Conservation (phyloP, 2,329 filamentous ascomycete species). For the Blastomyces parvus region DNA sequence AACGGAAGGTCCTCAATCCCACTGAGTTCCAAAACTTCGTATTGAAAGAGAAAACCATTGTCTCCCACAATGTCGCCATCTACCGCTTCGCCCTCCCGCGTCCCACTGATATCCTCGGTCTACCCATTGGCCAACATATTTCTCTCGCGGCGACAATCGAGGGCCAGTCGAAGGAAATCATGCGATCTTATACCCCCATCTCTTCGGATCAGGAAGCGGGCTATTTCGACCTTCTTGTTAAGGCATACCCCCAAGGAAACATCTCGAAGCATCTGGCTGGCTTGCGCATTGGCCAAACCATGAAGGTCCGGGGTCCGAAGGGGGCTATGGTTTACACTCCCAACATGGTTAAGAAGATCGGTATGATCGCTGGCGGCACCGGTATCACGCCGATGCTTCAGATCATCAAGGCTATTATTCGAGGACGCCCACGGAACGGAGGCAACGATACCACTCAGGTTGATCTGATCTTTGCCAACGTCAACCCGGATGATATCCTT, state of each 20-base stretch:
- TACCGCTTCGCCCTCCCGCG: constrained; percentile 87
- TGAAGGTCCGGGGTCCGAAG: constrained; percentile 90
- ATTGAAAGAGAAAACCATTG: constrained; percentile 85
- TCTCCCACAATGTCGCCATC: constrained; percentile 98
- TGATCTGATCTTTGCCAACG: constrained; percentile 94
- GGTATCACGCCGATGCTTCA: constrained; percentile 99
- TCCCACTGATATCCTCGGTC: constrained; percentile 72
- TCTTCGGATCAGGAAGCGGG: constrained; percentile 81
- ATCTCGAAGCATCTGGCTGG: constrained; percentile 88
- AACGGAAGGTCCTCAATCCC: constrained; percentile 76
- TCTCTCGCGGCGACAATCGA: constrained; percentile 78
- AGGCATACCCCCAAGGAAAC: constrained; percentile 94
- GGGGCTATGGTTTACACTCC: constrained; percentile 95
- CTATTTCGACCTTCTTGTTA: constrained; percentile 93
- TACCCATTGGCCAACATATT: constrained; percentile 98
- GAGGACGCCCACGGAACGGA: constrained; percentile 55
- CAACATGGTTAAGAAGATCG: constrained; percentile 93
- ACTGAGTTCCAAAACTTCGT: constrained; percentile 83
- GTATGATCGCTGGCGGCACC: constrained; percentile 96
- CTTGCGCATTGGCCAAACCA: constrained; percentile 71
- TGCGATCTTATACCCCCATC: constrained; percentile 87
- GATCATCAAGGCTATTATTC: constrained; percentile 80
- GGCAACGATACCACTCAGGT: constrained; percentile 78
- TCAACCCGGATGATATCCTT: constrained; percentile 84
- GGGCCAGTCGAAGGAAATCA: constrained; percentile 69